These are phyloP conservation scores for Botrytis squamosa DNA, from an alignment of 2,329 filamentous ascomycete species.

Conservation along the genomic window DNA sequence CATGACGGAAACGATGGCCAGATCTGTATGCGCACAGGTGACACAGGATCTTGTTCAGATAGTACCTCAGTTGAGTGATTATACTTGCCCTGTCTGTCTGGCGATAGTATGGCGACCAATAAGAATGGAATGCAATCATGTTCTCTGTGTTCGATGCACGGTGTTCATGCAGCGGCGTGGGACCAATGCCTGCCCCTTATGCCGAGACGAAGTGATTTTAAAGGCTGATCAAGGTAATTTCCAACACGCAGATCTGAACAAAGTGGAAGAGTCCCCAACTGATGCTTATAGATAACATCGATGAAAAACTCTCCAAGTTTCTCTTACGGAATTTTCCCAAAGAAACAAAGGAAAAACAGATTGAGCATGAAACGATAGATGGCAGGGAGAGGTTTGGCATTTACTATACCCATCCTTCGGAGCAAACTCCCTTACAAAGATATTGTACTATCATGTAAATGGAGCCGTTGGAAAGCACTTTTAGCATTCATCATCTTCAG, in stretches of 20 bases:
- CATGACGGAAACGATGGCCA: slow-evolving; percentile 67
- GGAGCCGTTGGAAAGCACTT: background rate
- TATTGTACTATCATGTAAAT: slow-evolving; percentile 60
- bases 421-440: slow-evolving; percentile 41
- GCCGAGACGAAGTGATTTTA: slow-evolving; percentile 69
- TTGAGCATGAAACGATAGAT: slow-evolving; percentile 72
- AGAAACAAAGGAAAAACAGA: slow-evolving; percentile 65
- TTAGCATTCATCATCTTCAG: background rate
- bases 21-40: slow-evolving; percentile 72
- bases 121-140: slow-evolving; percentile 69
- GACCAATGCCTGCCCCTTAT: slow-evolving; percentile 72
- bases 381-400: slow-evolving; percentile 71
- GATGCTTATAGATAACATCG: slow-evolving; percentile 61
- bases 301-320: slow-evolving; percentile 65
- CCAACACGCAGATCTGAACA: background rate
- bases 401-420: slow-evolving; percentile 49
- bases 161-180: slow-evolving; percentile 73
- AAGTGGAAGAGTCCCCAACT: background rate
- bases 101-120: slow-evolving; percentile 79
- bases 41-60: slow-evolving; percentile 68
- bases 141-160: slow-evolving; percentile 82
- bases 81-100: slow-evolving; percentile 77
- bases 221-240: slow-evolving; percentile 62
- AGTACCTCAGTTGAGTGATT: slow-evolving; percentile 82
- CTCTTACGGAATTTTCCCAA: slow-evolving; percentile 74